These are phyloP conservation scores for Hypholoma sublateritium DNA, from an alignment of 768 basidiomycete genomes.

Conservation along the genomic window DNA sequence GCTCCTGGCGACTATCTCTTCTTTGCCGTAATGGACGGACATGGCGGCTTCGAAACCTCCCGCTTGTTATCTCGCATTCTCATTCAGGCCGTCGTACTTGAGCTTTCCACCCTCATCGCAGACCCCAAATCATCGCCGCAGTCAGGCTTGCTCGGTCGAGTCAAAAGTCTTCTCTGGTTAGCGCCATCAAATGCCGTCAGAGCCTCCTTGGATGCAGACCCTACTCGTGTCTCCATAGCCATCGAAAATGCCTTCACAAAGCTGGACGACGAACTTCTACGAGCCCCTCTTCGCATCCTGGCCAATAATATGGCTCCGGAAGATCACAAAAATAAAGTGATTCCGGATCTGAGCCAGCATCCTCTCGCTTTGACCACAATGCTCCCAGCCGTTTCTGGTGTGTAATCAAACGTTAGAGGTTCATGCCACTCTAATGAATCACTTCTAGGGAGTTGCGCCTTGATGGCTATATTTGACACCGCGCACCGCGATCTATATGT, in stretches of 20 bases:
- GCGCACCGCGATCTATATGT: conserved; percentile 82
- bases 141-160: conserved; percentile 31
- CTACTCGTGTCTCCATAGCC: conserved; percentile 57
- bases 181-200: conserved; percentile 23
- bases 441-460: conserved; percentile 78
- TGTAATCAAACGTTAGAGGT: conserved; percentile 9
- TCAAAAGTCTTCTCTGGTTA: conserved; percentile 41
- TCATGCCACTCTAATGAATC: conserved; percentile 13
- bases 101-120: conserved; percentile 59
- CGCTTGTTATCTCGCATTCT: conserved; percentile 79
- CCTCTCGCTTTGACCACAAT: conserved; percentile 72
- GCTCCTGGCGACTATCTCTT: conserved; percentile 75
- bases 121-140: conserved; percentile 30
- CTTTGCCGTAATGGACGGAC: conserved; percentile 91
- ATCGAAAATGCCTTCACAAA: conserved; percentile 77
- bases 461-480: conserved; percentile 87
- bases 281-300: conserved; percentile 74
- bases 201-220: conserved; percentile 36
- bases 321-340: conserved; percentile 45
- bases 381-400: conserved; percentile 81
- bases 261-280: conserved; percentile 83
- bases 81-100: conserved; percentile 79
- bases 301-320: conserved; percentile 54
- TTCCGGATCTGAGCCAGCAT: conserved; percentile 70
- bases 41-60: conserved; percentile 83